Evolutionary conservation across 2,329 filamentous ascomycete genomes (phyloP), one percentile per base, ranked within the genome.

Genomic region (Nemania serpens): DNA sequence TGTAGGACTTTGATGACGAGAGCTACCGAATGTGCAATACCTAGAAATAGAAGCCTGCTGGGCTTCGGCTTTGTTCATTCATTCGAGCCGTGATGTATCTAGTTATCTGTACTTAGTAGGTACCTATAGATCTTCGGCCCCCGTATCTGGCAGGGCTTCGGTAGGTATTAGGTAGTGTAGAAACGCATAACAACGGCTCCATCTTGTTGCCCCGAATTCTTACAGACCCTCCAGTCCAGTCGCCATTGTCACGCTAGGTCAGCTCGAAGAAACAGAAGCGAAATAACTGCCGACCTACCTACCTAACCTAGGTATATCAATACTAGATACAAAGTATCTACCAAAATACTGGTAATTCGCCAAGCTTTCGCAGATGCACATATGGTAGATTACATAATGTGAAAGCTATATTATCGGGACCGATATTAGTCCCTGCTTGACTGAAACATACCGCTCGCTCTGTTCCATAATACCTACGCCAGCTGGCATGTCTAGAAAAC

Each of bases 181-280:
- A 52, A 49, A 52, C 20, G 34, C 52, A 46, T 13, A 55, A 56
- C 46, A 59, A 53, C 36, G 50, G 55, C 55, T 55, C 51, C 59
- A 55, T 55, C 25, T 47, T 42, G 55, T 33, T 42, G 46, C 20
- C 33, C 37, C 39, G 17, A 36, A 34, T 51, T 56, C 25, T 46
- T 52, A 17, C 43, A 37, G 37, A 49, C 29, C 25, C 36, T 41
- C 36, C 41, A 11, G 12, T 42, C 36, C 25, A 29, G 25, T 29
- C 25, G 25, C 25, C 25, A 29, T 7, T 29, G 7, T 29, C 25
- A 29, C 25, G 25, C 4, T 29, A 29, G 22, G 29, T 43, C 17
- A 15, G 37, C 13, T 45, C 41, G 33, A 53, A 47, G 18, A 43
- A 33, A 49, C 20, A 29, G n/a, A 41, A 55, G 51, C 25, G 51